Conservation (phyloP, 1,139 yeast species). For the Geotrichum cucujoidarum region DNA sequence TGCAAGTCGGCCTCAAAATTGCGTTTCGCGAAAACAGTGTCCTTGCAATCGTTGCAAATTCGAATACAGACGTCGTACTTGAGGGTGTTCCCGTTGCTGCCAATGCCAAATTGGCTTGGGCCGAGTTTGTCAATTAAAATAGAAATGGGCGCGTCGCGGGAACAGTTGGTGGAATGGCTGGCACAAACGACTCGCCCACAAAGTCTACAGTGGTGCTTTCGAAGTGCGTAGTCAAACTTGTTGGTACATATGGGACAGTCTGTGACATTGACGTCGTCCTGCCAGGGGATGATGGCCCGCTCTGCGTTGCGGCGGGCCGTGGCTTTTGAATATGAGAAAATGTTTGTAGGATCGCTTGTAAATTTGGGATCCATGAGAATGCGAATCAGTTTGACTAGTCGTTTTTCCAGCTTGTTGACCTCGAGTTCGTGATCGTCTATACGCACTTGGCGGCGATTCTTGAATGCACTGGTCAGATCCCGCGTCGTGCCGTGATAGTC, state of each 20-base stretch:
- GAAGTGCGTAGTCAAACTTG: conserved; percentile 51
- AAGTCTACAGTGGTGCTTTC: conserved; percentile 84
- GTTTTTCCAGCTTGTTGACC: conserved; percentile 56
- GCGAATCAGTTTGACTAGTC: conserved; percentile 50
- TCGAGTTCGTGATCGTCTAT: conserved; percentile 43
- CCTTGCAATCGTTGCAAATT: conserved; percentile 66
- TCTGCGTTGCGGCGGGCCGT: conserved; percentile 42
- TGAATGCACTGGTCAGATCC: conserved; percentile 49
- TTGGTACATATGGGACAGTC: conserved; percentile 63
- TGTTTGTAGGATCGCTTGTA: conserved; percentile 12
- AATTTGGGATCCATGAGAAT: conserved; percentile 26
- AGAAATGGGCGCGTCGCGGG: conserved; percentile 61
- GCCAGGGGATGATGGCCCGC: conserved; percentile 63
- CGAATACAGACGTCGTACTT: conserved; percentile 41
- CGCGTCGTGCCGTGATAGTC: conserved; percentile 38
- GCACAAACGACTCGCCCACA: conserved; percentile 86
- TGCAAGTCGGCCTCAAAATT: conserved; percentile 44
- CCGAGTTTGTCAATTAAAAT: conserved; percentile 42
- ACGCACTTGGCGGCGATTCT: conserved; percentile 39
- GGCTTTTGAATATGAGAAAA: conserved; percentile 29
- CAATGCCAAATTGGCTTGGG: conserved; percentile 14
- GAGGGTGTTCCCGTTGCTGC: conserved; percentile 24
- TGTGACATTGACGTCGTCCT: conserved; percentile 46
- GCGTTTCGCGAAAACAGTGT: conserved; percentile 52
- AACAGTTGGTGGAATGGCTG: conserved; percentile 56